Base-by-base conservation (phyloP, 2,329 filamentous ascomycete species). In the Dactylella cylindrospora region DNA sequence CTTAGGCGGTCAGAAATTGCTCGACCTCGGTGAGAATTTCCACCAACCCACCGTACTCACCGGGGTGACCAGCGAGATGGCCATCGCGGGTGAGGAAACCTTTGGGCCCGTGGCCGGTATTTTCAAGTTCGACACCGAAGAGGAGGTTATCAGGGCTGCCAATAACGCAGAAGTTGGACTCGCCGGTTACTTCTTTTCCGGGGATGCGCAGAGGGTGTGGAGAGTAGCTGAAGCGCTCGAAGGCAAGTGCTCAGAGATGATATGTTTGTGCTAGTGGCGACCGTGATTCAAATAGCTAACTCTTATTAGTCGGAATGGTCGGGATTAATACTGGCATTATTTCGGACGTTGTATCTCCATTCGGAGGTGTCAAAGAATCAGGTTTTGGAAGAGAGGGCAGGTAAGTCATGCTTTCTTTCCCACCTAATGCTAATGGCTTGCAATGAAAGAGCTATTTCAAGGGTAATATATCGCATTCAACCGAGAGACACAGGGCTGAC, bases 71-170 rank as follows among this genome's bases (percentile, higher is more conserved):
- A 77, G 79, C 55, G 83, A 90, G 33, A 97, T 97, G 93, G 79
- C 81, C 60, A 80, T 97, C 67, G 84, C 88, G 3, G 77, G 77
- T 1, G 91, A 97, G 74, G 93, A 98, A 77, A 98, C 91, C 0
- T 98, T 98, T 71, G 93, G 93, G 0, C 93, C 93, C 2, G 86
- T 97, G 0, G 91, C 90, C 0, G 91, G 87, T 0, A 74, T 97
- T 10, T 96, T 96, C 77, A 80, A 84, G 41, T 98, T 97, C 71
- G 81, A 88, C 39, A 89, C 85, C 0, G 93, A 97, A 74, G 84
- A 86, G 47, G 90, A 97, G 70, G 93, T 95, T 3, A 83, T 97
- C 23, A 78, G 80, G 65, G 75, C 91, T 66, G 91, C 93, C 3
- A 98, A 98, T 73, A 69, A 73, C 3, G 78, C 88, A 1, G 84